Evolutionary conservation across 164 flowering plant species (phyloP), one percentile per base, ranked within the genome.

Genomic region (Chimonanthus praecox): DNA sequence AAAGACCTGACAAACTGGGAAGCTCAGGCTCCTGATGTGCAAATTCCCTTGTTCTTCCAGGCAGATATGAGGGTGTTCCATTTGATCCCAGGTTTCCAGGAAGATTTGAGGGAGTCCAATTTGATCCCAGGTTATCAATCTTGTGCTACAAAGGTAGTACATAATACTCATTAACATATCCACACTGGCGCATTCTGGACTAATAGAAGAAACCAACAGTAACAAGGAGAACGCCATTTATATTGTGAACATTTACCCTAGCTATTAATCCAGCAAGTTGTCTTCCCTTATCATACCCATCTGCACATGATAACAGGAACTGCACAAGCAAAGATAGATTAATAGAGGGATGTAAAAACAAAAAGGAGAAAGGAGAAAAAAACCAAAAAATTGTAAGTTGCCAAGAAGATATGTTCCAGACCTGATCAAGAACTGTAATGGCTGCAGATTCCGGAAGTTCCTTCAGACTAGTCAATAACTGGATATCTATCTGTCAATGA

Each of bases 351-450:
- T 2, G 33, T 58, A 63, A 63, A 63, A 45, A 48, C 20, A 74
- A 47, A 5, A 64, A 43, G 15, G 4, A 47, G 5, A 64, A 9
- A 8, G 6, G 47, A 33, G 2, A 11, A 10, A 64, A 64, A 15
- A 45, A 15, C 9, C 6, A 7, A 33, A 72, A 48, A 48, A 33
- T 47, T 7, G 58, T 1, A 49, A 11, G 20, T 10, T 33, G 48
- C 69, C 11, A 67, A 20, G 51, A 7, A 60, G 5, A 60, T 18
- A 6, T 13, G 54, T 9, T 51, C 49, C 51, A 46, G 10, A 84
- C 87, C 87, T 84, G 83, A 71, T 84, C 85, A 69, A 84, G 87
- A 50, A 84, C 80, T 46, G 81, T 73, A 66, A 82, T 78, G 49
- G 87, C 83, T 74, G 76, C 77, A 20, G 82, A 73, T 67, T 82